Evolutionary conservation across 1,284 basidiomycete species (phyloP).

Genomic region (Ustilago esculenta): DNA sequence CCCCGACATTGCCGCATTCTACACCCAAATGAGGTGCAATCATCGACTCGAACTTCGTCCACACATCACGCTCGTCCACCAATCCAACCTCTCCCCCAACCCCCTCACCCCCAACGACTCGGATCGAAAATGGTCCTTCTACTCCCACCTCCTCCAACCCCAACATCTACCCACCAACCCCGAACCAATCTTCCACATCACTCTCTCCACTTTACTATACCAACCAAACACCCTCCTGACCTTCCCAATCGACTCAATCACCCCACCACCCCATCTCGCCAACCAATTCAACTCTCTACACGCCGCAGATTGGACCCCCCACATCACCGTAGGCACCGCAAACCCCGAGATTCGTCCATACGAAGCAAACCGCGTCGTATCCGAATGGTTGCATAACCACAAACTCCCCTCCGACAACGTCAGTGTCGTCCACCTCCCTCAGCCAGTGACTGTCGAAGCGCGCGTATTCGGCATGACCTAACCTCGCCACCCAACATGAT

Average conservation of each 20-base stretch:
- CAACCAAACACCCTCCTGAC: constrained; percentile 4
- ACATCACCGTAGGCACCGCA: constrained; percentile 87
- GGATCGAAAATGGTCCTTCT: constrained; percentile 25
- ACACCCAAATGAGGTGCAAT: constrained; percentile 54
- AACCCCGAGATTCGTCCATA: constrained; percentile 73
- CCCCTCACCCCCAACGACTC: background rate
- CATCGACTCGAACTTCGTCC: constrained; percentile 74
- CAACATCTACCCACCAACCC: background rate
- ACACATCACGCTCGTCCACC: constrained; percentile 87
- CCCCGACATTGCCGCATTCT: constrained; percentile 12
- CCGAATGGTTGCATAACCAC: background rate
- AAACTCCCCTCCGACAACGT: background rate
- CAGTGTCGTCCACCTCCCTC: background rate
- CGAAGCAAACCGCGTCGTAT: constrained; percentile 77
- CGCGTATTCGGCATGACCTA: constrained; percentile 25
- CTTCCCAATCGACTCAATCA: constrained; percentile 8
- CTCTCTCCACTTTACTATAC: constrained; percentile 13
- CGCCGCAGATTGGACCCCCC: constrained; percentile 70
- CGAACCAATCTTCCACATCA: constrained; percentile 4
- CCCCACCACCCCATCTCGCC: background rate
- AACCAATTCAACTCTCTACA: constrained; percentile 26
- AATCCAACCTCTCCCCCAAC: constrained; percentile 8
- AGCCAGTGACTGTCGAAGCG: background rate
- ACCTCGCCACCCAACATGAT: too few relatives aligned
- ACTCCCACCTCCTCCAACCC: constrained; percentile 8